Conservation (phyloP, 2,329 filamentous ascomycete genomes). For the Phyllosticta paracitricarpa region DNA sequence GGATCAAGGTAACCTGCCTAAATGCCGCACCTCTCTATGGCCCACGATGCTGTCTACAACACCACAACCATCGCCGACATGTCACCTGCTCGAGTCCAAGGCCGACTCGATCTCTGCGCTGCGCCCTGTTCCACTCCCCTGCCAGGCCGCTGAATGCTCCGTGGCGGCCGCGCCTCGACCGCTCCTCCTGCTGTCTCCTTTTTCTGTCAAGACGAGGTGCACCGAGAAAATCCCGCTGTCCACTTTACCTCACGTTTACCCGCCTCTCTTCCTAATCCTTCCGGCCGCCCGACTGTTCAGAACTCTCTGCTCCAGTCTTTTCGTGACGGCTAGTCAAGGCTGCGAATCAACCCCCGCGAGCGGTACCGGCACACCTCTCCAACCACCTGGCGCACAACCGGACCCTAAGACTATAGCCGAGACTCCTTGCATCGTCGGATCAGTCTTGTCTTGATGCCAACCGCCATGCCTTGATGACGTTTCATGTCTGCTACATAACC, state of each 20-base stretch:
- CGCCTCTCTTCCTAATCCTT: background rate
- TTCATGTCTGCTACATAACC: background rate
- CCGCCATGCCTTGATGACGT: background rate
- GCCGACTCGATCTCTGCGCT: background rate
- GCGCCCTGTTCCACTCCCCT: background rate
- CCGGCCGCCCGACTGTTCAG: background rate
- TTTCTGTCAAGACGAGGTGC: background rate
- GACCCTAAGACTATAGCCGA: background rate
- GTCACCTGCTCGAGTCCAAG: background rate
- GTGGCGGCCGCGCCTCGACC: background rate
- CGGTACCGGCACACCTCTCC: background rate
- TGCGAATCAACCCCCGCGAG: background rate
- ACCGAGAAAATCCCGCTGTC: background rate
- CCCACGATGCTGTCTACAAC: background rate
- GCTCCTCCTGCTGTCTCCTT: background rate
- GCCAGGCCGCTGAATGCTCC: background rate
- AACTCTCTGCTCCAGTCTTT: background rate
- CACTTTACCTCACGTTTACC: background rate
- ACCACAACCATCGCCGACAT: background rate
- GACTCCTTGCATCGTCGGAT: background rate
- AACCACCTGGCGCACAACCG: background rate
- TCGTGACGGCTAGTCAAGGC: background rate
- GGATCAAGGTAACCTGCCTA: background rate
- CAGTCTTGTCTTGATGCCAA: background rate
- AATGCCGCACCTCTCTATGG: background rate